phyloP scores from a whole-genome alignment of 2,329 filamentous ascomycete genomes.

The Apiospora hydei region DNA sequence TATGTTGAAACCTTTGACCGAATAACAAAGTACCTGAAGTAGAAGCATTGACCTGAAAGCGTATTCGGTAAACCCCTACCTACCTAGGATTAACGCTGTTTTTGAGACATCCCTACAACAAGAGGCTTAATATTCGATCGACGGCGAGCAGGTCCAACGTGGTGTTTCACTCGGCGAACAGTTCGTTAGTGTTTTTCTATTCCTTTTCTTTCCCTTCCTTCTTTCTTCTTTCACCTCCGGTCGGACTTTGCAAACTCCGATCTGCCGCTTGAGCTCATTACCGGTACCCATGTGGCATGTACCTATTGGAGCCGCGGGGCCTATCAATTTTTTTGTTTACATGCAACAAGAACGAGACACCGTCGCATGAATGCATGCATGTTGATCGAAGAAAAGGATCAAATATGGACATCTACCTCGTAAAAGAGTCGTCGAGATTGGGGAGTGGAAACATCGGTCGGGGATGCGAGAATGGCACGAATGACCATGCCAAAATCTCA shows the following conservation, averaged over 20 bases:
- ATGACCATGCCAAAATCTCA: not conserved
- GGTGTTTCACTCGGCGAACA: slow-evolving; percentile 6
- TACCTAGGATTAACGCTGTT: not conserved
- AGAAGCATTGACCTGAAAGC: not conserved
- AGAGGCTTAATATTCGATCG: not conserved
- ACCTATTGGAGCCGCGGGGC: not conserved
- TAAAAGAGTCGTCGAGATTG: not conserved
- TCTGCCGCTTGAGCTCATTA: not conserved
- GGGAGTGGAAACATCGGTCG: not conserved
- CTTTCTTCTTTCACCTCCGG: not conserved
- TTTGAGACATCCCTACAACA: not conserved
- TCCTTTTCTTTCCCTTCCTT: not conserved
- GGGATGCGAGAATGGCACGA: not conserved
- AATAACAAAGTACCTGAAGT: not conserved
- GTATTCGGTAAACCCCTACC: not conserved
- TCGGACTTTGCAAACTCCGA: not conserved
- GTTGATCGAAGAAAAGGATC: not conserved
- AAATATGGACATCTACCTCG: not conserved
- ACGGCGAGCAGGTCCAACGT: not conserved
- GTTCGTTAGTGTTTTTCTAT: not conserved
- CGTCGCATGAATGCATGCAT: not conserved
- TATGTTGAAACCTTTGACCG: too few species aligned
- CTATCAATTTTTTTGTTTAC: not conserved
- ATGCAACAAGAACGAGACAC: slow-evolving; percentile 1
- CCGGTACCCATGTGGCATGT: not conserved